Evolutionary conservation across 2,329 filamentous ascomycete genomes (phyloP).

Genomic region (Fusarium piperis): DNA sequence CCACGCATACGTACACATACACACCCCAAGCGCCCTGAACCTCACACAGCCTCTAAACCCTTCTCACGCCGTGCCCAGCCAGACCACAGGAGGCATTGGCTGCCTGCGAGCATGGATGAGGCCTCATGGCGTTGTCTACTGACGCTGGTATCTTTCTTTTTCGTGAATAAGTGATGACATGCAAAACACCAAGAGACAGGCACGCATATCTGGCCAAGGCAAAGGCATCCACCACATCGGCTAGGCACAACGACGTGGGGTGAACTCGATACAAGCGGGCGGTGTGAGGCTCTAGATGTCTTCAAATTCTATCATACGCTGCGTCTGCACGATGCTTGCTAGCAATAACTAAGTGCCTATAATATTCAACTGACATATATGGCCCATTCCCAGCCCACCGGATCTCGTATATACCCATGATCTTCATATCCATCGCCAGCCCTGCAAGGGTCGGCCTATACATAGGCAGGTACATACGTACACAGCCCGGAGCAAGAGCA

Average conservation of each 20-base stretch:
- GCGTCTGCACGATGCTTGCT: conserved; percentile 14
- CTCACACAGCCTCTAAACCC: conserved; percentile 36
- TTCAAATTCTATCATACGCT: conserved; percentile 20
- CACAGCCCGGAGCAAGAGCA: neutral
- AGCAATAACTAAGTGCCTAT: conserved; percentile 14
- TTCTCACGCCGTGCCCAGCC: conserved; percentile 16
- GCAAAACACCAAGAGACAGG: conserved; percentile 1
- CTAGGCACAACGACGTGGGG: neutral
- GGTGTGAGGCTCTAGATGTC: neutral
- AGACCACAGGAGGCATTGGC: conserved; percentile 8
- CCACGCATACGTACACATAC: neutral
- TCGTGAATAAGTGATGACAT: conserved; percentile 6
- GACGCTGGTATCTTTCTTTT: conserved; percentile 4
- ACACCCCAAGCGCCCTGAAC: conserved; percentile 37
- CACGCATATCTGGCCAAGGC: conserved; percentile 4
- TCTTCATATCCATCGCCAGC: conserved; percentile 32
- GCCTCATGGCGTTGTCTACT: conserved; percentile 14
- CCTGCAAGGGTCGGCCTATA: conserved; percentile 27
- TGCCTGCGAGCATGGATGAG: conserved; percentile 20
- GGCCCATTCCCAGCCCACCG: conserved; percentile 22
- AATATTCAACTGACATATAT: conserved; percentile 36
- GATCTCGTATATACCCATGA: conserved; percentile 34
- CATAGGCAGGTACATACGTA: conserved; percentile 13
- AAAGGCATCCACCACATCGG: neutral
- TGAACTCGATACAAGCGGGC: neutral